Evolutionary conservation across 495 filamentous ascomycete genomes (phyloP), one percentile per base, ranked within the genome.

Genomic region (Hypoxylon perforatum): DNA sequence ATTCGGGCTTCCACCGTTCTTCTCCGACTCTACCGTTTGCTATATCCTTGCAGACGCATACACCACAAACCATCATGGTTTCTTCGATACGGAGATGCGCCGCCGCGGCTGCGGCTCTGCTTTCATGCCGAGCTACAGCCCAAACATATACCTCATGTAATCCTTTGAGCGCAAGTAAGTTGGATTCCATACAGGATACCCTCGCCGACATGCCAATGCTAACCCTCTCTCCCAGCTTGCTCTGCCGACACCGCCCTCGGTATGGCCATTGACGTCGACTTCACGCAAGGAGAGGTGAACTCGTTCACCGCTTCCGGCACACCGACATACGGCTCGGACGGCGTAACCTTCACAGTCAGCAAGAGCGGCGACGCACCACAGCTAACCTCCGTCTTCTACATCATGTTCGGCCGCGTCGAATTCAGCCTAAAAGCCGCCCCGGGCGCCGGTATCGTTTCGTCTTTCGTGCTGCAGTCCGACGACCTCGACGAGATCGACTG

Each of bases 401-500:
- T 95, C 75, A 91, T 94, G 86, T 93, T 91, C 75, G 92, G 92
- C 54, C 86, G 88, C 22, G 86, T 93, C 63, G 88, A 92, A 57
- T 78, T 90, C 22, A 87, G 84, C 66, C 82, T 92, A 73, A 87
- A 89, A 76, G 87, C 91, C 60, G 87, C 91, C 35, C 84, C 86
- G 6, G 92, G 92, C 3, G 73, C 73, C 6, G 92, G 92, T 50
- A 87, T 97, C 53, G 87, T 99, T 47, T 93, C 89, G 78, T 93
- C 89, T 51, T 82, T 95, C 22, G 92, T 97, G 11, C 78, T 99
- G 57, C 87, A 95, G 76, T 97, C 94, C 9, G 94, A 96, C 75
- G 86, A 89, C 63, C 86, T 97, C 11, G 95, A 99, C 76, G 95
- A 99, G 78, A 92, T 99, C 71, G 95, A 97, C 76, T 92, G 92